Base-by-base conservation (phyloP, 2,329 filamentous ascomycete species). In the Teratosphaeria epicoccoides region DNA sequence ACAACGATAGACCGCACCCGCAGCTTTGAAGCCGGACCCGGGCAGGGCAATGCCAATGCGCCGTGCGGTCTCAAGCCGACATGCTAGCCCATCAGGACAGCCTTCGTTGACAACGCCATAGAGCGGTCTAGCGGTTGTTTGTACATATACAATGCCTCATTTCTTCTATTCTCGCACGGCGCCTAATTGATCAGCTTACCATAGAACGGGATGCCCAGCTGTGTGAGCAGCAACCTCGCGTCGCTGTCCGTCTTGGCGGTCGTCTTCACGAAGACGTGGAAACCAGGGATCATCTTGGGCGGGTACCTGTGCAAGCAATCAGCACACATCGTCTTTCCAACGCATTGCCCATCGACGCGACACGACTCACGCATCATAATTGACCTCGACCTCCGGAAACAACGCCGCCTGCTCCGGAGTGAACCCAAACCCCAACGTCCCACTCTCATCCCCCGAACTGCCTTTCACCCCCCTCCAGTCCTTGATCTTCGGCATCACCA, bases 401-500 rank as follows among this genome's bases (percentile, higher is more conserved):
- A 87, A 74, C 48, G 85, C 82, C 62, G 95, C 82, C 60, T 85
- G 81, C 53, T 88, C 83, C 4, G 84, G 76, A 12, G 77, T 78
- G 61, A 98, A 76, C 59, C 93, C 93, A 68, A 90, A 91, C 9
- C 77, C 78, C 59, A 98, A 78, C 69, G 97, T 96, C 33, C 93
- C 93, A 55, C 85, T 84, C 64, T 82, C 83, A 68, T 98, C 93
- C 64, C 93, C 93, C 37, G 87, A 87, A 43, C 74, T 80, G 47
- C 82, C 83, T 60, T 80, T 79, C n/a, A 87, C 75, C 54, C 93
- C 93, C 51, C 80, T 81, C 86, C 88, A 98, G 61, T 98, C 93
- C 76, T 97, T 98, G 71, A 98, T 94, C 65, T 84, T 87, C 37
- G 93, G 93, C 66, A 97, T 78, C 5, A 98, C 90, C 7, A 97